Conservation (phyloP, 2,329 filamentous ascomycete species). For the Ophiostoma ips region DNA sequence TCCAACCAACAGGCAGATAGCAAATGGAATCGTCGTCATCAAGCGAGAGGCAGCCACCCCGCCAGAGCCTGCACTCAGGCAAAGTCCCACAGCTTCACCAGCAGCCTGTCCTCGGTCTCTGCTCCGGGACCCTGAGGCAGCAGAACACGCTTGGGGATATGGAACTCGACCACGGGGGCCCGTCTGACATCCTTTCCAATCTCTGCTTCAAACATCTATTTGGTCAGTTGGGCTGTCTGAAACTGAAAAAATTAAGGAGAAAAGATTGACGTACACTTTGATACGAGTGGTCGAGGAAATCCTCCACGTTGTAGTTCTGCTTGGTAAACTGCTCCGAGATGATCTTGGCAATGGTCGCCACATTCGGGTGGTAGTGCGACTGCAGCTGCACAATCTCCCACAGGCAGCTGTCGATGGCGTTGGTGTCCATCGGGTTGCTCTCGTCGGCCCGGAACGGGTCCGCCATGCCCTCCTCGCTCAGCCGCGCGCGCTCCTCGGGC, state of each 20-base stretch:
- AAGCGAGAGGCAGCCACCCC: background rate
- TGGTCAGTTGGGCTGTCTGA: background rate
- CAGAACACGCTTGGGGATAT: constrained; percentile 81
- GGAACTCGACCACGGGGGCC: constrained; percentile 77
- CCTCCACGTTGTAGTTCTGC: constrained; percentile 84
- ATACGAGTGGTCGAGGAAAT: constrained; percentile 94
- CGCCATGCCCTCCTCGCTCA: constrained; percentile 41
- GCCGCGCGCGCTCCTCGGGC: constrained; percentile 35
- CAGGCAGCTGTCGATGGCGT: constrained; percentile 79
- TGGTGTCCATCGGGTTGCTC: constrained; percentile 68
- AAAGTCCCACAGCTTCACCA: constrained; percentile 51
- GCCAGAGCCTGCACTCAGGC: constrained; percentile 9
- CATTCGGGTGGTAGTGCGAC: constrained; percentile 91
- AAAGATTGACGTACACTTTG: constrained; percentile 42
- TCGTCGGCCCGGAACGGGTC: constrained; percentile 72
- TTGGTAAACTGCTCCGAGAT: constrained; percentile 97
- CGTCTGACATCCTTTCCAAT: constrained; percentile 74
- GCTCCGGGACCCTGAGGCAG: constrained; percentile 34
- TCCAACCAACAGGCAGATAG: background rate
- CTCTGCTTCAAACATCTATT: constrained; percentile 63
- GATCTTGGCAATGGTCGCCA: constrained; percentile 85
- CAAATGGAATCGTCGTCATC: background rate
- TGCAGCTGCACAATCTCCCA: constrained; percentile 92
- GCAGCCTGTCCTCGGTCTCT: constrained; percentile 36
- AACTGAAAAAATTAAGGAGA: background rate